These are phyloP conservation scores for Gnomoniopsis smithogilvyi DNA, from an alignment of 2,329 filamentous ascomycete genomes.

Conservation along the genomic window DNA sequence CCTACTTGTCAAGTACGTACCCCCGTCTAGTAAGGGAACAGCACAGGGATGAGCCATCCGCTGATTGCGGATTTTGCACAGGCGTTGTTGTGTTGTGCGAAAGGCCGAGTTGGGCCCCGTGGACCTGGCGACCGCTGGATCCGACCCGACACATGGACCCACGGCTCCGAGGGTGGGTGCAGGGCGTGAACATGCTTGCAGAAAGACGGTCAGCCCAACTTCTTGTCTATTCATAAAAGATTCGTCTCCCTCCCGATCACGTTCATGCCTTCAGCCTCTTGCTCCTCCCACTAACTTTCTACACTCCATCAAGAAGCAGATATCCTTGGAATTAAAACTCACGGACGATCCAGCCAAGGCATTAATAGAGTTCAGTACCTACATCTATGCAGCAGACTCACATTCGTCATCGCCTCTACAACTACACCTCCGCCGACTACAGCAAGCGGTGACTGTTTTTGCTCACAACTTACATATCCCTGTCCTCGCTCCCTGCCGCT, in stretches of 20 bases:
- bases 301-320: not conserved
- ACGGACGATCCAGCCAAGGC: not conserved
- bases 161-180: conserved; percentile 14
- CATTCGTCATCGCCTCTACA: not conserved
- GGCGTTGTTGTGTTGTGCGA: not conserved
- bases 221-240: conserved; percentile 18
- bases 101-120: conserved; percentile 18
- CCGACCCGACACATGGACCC: conserved; percentile 1
- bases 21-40: too few species aligned
- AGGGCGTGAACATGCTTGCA: conserved; percentile 1
- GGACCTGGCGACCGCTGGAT: conserved; percentile 4
- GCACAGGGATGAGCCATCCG: conserved; percentile 3
- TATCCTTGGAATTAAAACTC: not conserved
- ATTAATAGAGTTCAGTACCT: not conserved
- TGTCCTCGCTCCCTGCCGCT: conserved; percentile 2
- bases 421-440: not conserved
- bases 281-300: not conserved
- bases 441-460: conserved; percentile 12
- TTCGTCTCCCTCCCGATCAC: conserved; percentile 10
- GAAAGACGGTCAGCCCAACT: conserved; percentile 13
- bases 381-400: not conserved
- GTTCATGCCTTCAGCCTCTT: not conserved
- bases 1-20: not conserved
- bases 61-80: conserved; percentile 18
- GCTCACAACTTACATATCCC: not conserved